Conservation (phyloP, 2,329 filamentous ascomycete species). For the Cordyceps cicadae region DNA sequence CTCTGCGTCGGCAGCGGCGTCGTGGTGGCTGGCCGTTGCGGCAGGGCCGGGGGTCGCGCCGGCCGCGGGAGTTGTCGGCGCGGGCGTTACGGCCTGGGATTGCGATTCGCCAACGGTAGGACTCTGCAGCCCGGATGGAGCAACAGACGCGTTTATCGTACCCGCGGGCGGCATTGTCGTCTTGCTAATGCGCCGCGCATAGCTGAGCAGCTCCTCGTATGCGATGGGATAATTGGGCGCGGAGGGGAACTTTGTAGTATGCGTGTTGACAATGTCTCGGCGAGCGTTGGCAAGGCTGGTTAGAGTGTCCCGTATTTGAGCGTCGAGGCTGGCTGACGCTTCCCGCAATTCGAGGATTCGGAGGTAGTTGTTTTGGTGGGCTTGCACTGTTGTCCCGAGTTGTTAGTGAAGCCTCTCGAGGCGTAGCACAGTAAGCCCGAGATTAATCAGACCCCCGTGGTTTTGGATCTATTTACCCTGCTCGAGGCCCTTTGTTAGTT, state of each 20-base stretch:
- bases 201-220: slow-evolving; percentile 66
- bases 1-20: slow-evolving; percentile 28
- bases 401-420: neutral
- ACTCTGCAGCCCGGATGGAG: slow-evolving; percentile 23
- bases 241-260: slow-evolving; percentile 47
- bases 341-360: slow-evolving; percentile 62
- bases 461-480: slow-evolving; percentile 38
- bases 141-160: slow-evolving; percentile 32
- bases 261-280: slow-evolving; percentile 59
- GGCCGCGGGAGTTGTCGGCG: slow-evolving; percentile 22
- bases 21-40: slow-evolving; percentile 23
- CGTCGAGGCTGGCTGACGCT: slow-evolving; percentile 56
- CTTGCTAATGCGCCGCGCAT: slow-evolving; percentile 71
- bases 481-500: slow-evolving; percentile 57
- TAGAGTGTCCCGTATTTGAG: slow-evolving; percentile 64
- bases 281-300: slow-evolving; percentile 63
- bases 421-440: neutral
- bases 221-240: slow-evolving; percentile 48
- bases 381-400: slow-evolving; percentile 44
- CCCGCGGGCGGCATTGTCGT: slow-evolving; percentile 64
- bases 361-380: slow-evolving; percentile 65
- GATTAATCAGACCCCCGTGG: too few species aligned
- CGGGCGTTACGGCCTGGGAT: slow-evolving; percentile 16
- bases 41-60: slow-evolving; percentile 23
- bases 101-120: slow-evolving; percentile 25